Evolutionary conservation across 495 filamentous ascomycete genomes (phyloP).

Genomic region (Xylaria palmicola): DNA sequence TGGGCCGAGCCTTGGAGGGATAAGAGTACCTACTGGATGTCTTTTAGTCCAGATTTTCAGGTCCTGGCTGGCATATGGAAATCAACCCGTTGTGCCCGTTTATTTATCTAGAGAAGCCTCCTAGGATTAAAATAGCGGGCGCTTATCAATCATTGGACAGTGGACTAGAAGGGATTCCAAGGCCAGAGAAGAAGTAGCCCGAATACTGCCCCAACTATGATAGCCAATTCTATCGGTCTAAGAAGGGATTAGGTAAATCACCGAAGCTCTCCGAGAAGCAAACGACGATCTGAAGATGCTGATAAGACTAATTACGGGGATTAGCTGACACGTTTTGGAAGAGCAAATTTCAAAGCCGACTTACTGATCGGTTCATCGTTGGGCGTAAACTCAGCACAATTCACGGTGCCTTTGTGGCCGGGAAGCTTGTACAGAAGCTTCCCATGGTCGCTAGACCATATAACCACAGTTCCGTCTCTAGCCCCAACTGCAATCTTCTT

Average conservation of each 20-base stretch:
- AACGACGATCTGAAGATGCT: constrained; percentile 76
- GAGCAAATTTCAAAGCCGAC: constrained; percentile 38
- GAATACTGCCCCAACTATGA: background rate
- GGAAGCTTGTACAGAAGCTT: constrained; percentile 94
- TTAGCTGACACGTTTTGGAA: constrained; percentile 25
- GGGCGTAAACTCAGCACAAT: constrained; percentile 89
- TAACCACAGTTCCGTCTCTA: constrained; percentile 83
- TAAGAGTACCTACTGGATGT: background rate
- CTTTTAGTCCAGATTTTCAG: background rate
- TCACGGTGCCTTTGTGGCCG: constrained; percentile 93
- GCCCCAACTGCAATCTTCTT: constrained; percentile 85
- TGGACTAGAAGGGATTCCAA: background rate
- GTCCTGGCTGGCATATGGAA: background rate
- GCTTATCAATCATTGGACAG: background rate
- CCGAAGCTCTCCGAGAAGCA: constrained; percentile 67
- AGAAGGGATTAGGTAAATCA: background rate
- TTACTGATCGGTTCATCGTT: constrained; percentile 81
- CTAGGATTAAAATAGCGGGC: background rate
- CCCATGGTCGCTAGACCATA: constrained; percentile 81
- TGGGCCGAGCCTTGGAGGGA: background rate
- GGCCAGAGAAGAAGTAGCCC: background rate
- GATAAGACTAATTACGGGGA: constrained; percentile 66
- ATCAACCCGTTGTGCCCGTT: background rate
- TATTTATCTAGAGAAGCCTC: too few relatives aligned
- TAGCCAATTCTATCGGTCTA: background rate